Conservation (phyloP, 257 asterid genomes). For the Capsicum chinense region DNA sequence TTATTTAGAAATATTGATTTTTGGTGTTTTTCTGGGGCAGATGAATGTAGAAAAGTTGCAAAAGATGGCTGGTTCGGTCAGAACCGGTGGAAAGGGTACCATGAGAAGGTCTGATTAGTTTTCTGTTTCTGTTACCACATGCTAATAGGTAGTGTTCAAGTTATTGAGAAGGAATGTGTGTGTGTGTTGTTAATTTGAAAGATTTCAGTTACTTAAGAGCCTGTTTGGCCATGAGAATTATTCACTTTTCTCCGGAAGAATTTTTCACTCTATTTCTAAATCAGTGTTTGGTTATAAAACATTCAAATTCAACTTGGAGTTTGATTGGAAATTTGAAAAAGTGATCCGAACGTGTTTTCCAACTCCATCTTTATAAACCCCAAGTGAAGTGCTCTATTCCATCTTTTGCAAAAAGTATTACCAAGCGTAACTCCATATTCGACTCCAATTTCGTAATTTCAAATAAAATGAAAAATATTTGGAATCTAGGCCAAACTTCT, state of each 20-base stretch:
- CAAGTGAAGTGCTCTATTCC: background rate
- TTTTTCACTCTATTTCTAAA: background rate
- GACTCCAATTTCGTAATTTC: background rate
- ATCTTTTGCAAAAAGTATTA: background rate
- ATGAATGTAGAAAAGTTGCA: slow-evolving; percentile 79
- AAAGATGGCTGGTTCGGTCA: slow-evolving; percentile 82
- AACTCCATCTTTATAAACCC: background rate
- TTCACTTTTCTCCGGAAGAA: background rate
- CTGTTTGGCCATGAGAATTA: background rate
- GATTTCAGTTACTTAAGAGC: background rate
- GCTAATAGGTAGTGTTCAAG: background rate
- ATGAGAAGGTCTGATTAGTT: slow-evolving; percentile 59
- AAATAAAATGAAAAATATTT: background rate
- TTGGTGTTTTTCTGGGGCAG: slow-evolving; percentile 38
- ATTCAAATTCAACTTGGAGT: background rate
- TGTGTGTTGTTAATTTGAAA: background rate
- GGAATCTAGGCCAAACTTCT: background rate
- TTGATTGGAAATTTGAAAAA: background rate
- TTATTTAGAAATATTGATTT: background rate
- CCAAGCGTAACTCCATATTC: background rate
- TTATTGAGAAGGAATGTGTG: background rate
- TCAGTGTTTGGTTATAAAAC: background rate
- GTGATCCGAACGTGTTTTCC: background rate
- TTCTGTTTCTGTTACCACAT: background rate
- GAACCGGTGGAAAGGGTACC: slow-evolving; percentile 84